Evolutionary conservation across 2,329 filamentous ascomycete genomes (phyloP).

Genomic region (Sodiomyces alkalinus): DNA sequence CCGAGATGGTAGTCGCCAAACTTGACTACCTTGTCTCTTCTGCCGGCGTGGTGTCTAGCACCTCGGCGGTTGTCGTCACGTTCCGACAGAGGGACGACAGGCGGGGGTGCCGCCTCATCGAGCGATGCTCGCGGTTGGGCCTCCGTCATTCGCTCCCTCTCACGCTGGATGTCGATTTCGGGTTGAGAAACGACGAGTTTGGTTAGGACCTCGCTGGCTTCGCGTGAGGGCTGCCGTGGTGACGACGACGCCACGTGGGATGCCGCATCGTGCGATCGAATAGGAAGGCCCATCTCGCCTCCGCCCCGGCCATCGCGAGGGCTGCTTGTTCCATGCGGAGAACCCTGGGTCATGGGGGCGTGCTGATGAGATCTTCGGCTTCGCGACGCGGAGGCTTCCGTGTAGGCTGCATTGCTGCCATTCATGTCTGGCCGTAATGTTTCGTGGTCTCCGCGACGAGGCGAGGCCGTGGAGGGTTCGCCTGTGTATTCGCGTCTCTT

Average conservation of each 20-base stretch:
- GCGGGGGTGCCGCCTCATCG: slow-evolving; percentile 30
- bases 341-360: slow-evolving; percentile 23
- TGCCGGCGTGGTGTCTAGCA: too few relatives aligned
- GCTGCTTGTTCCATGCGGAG: too few relatives aligned
- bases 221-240: slow-evolving; percentile 47
- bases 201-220: slow-evolving; percentile 67
- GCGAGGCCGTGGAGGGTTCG: slow-evolving; percentile 27
- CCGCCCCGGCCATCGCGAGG: slow-evolving; percentile 23
- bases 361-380: slow-evolving; percentile 23
- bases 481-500: slow-evolving; percentile 28
- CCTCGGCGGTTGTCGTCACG: slow-evolving; percentile 32
- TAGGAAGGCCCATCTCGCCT: slow-evolving; percentile 23
- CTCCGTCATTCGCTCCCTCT: slow-evolving; percentile 53
- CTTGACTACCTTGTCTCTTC: slow-evolving; percentile 62
- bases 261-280: slow-evolving; percentile 26
- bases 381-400: slow-evolving; percentile 22
- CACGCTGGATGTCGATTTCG: slow-evolving; percentile 55
- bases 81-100: slow-evolving; percentile 26
- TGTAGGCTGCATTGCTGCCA: slow-evolving; percentile 14
- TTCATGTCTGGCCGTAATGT: slow-evolving; percentile 19
- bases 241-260: slow-evolving; percentile 29
- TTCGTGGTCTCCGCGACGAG: slow-evolving; percentile 23
- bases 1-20: slow-evolving; percentile 95
- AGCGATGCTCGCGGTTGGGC: slow-evolving; percentile 29
- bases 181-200: slow-evolving; percentile 64